phyloP scores from a whole-genome alignment of 1,284 basidiomycete species.

The Cryptococcus hybrid region DNA sequence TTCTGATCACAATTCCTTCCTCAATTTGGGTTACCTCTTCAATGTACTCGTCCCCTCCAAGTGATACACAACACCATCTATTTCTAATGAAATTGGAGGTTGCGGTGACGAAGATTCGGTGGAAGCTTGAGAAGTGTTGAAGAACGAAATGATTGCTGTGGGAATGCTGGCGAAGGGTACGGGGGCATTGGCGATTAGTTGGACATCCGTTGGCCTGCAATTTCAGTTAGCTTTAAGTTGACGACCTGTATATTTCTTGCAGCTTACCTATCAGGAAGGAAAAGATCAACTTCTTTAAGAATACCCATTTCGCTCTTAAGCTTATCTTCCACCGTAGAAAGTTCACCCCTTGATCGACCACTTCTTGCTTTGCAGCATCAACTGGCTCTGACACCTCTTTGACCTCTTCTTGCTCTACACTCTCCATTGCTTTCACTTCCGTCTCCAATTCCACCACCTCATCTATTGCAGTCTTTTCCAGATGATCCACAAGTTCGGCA shows the following conservation, averaged over 20 bases:
- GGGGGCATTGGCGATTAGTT: not conserved
- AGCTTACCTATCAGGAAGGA: constrained; percentile 15
- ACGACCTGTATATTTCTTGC: not conserved
- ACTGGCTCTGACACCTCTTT: not conserved
- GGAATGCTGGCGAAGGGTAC: constrained; percentile 3
- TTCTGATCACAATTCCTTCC: constrained; percentile 1
- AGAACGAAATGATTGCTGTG: constrained; percentile 2
- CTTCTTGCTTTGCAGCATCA: not conserved
- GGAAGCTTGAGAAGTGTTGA: constrained; percentile 1
- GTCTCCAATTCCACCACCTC: not conserved
- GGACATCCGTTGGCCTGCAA: constrained; percentile 10
- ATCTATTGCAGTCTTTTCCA: constrained; percentile 2
- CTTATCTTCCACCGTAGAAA: not conserved
- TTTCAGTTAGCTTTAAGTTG: no score
- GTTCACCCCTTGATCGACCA: not conserved
- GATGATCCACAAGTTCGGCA: constrained; percentile 1
- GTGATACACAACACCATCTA: constrained; percentile 5
- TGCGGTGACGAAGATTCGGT: not conserved
- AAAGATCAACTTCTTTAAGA: constrained; percentile 3
- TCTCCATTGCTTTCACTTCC: not conserved
- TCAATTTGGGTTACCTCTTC: not conserved
- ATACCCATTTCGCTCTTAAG: not conserved
- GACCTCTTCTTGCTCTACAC: not conserved
- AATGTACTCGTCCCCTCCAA: constrained; percentile 12
- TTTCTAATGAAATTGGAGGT: constrained; percentile 2